phyloP scores from a whole-genome alignment of 1,139 yeast genomes.

The Zygosaccharomyces sapae region DNA sequence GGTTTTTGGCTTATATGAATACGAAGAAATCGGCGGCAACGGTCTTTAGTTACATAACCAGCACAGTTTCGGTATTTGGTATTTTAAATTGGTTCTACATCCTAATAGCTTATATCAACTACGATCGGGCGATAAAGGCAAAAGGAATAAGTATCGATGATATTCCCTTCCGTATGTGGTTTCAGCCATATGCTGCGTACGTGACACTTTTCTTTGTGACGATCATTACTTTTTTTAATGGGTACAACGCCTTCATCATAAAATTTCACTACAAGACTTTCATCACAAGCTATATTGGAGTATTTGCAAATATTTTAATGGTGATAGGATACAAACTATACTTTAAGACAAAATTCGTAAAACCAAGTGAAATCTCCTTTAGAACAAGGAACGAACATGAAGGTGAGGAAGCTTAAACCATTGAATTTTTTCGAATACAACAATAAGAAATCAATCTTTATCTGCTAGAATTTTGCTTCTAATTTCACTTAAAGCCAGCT shows the following conservation, averaged over 20 bases:
- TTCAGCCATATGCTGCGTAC: conserved; percentile 33
- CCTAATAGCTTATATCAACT: conserved; percentile 16
- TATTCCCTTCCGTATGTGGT: conserved; percentile 25
- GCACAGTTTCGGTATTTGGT: conserved; percentile 27
- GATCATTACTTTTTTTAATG: conserved; percentile 30
- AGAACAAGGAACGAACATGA: not conserved
- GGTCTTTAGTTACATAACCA: conserved; percentile 27
- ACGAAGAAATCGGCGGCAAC: conserved; percentile 14
- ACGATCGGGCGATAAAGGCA: conserved; percentile 15
- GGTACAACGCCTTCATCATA: conserved; percentile 30
- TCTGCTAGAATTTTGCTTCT: not conserved
- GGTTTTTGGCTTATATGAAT: conserved; percentile 22
- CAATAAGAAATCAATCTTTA: not conserved
- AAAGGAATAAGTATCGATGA: conserved; percentile 19
- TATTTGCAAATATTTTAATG: conserved; percentile 11
- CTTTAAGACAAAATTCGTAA: conserved; percentile 7
- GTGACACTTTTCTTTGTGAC: conserved; percentile 25
- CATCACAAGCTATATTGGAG: conserved; percentile 21
- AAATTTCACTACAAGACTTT: conserved; percentile 19
- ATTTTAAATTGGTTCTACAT: conserved; percentile 22
- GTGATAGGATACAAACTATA: conserved; percentile 9
- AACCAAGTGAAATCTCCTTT: conserved; percentile 7
- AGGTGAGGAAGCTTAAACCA: not conserved
- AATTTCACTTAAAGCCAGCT: conserved; percentile 3
- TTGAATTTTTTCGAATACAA: not conserved